phyloP scores from a whole-genome alignment of 2,329 filamentous ascomycete genomes.

The Ophiocordyceps polyrhachis-furcata region DNA sequence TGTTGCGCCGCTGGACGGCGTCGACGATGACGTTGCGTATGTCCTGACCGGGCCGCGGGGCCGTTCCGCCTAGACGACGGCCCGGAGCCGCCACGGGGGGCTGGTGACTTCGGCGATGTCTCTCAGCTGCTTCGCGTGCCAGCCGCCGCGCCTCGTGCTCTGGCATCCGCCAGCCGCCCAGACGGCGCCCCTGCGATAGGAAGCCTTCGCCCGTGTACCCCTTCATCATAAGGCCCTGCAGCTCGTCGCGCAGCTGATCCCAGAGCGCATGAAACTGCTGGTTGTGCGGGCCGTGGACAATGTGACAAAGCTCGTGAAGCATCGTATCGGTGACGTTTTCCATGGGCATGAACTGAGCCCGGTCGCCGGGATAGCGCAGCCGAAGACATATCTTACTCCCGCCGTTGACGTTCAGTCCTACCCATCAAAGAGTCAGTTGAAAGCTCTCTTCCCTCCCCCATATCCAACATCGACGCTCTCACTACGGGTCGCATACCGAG shows the following conservation, averaged over 20 bases:
- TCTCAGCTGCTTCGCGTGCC: constrained; percentile 57
- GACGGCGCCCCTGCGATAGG: constrained; percentile 50
- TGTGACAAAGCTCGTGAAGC: constrained; percentile 88
- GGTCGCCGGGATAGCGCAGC: constrained; percentile 57
- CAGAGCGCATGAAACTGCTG: constrained; percentile 67
- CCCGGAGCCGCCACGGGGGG: constrained; percentile 46
- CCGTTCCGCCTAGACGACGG: constrained; percentile 49
- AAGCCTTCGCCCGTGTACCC: constrained; percentile 89
- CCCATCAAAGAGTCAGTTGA: background rate
- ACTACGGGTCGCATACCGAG: constrained; percentile 28
- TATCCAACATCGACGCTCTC: background rate
- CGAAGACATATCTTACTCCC: constrained; percentile 70
- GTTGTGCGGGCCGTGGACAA: constrained; percentile 67
- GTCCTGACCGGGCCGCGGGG: constrained; percentile 36
- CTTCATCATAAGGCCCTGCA: constrained; percentile 54
- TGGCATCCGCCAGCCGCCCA: constrained; percentile 51
- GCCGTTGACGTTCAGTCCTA: constrained; percentile 57
- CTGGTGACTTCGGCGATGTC: constrained; percentile 32
- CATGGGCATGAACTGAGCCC: constrained; percentile 57
- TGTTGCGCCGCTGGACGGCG: constrained; percentile 50
- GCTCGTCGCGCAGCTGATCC: constrained; percentile 77
- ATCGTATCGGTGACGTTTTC: constrained; percentile 78
- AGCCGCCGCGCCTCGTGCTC: constrained; percentile 55
- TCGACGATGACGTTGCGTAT: constrained; percentile 54
- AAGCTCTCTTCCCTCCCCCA: background rate